Evolutionary conservation across 1,284 basidiomycete genomes (phyloP), one percentile per base, ranked within the genome.

Genomic region (Phylloporus sp.): DNA sequence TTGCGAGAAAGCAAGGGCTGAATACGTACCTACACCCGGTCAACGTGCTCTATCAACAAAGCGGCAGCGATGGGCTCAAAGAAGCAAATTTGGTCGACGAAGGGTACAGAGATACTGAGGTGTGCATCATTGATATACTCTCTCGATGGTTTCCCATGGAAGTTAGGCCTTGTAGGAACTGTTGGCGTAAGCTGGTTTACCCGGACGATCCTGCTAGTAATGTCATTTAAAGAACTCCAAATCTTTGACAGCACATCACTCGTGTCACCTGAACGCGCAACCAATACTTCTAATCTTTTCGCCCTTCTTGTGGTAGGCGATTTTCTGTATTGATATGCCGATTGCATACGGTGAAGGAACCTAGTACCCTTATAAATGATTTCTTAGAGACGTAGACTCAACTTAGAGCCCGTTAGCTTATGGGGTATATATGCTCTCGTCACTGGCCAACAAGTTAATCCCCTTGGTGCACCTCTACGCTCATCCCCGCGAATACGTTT

Each of bases 81-180:
- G 73, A 75, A 23, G 71, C 71, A n/a, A 19, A 73, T 76, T 57
- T 69, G 71, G 3, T 74, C 73, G 0, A 74, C 75, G 73, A 75
- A 67, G 76, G 73, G 74, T 74, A 74, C 62, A 65, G 53, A 0
- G 61, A 59, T 20, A 68, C 74, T 6, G 53, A 60, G 1, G 68
- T 75, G 6, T 73, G 72, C 65, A 68, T 74, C 62, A 63, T 74
- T 12, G 65, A 73, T 60, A 58, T 76, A 11, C 29, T 37, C 64
- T 11, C 17, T 70, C 11, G 27, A 43, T 7, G 72, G 75, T 45
- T 74, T 75, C 25, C 41, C 43, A 23, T 52, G 60, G 72, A 47
- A 72, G 73, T 8, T 73, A 74, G 72, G 74, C 70, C 5, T 23
- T 75, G 5, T 74, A 73, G 25, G 74, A 75, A 12, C 61, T 73